Evolutionary conservation across 331 rosid species (phyloP), one percentile per base, ranked within the genome.

Genomic region (Cydonia oblonga): DNA sequence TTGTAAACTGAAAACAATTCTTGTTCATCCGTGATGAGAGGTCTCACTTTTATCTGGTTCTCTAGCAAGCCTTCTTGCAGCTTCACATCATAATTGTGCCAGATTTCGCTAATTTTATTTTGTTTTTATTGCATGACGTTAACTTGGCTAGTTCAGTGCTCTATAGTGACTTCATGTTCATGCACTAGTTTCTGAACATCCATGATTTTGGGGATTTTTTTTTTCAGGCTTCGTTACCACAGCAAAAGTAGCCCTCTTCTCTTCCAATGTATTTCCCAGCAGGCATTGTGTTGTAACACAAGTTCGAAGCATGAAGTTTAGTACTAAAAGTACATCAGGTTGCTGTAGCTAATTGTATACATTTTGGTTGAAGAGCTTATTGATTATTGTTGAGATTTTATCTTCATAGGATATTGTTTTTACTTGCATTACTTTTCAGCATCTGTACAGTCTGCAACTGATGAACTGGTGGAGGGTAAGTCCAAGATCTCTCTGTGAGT

Each of bases 271-370:
- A 19, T 56, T 68, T 15, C 74, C 64, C 19, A 49, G 53, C 69
- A 68, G 81, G 28, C 62, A 61, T 60, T 69, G 63, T 75, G 66
- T 69, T 16, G 29, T 32, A 5, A 81, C 69, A 73, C 69, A 53
- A 72, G 72, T 53, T n/a, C 30, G 24, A 32, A 68, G 73, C 42
- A 69, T 40, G 63, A 77, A 14, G 26, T 76, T 82, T 20, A 69
- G 70, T 53, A 70, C 81, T 63, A 84, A 68, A 72, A 81, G 86
- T 74, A 59, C 82, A 44, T 78, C 89, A 80, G 89, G 89, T 85
- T 77, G 74, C 70, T 74, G 57, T 77, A 61, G 76, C 78, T 40
- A 74, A 54, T 76, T 74, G 71, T 64, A 68, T 73, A 20, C 71
- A 64, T 63, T 70, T 68, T 59, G 65, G 18, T 72, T 69, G 13